A percentile compares a stretch with the other conserved stretches of the same genome.
Conservation (phyloP, 495 filamentous ascomycete genomes). For the Aspergillus egyptiacus region DNA sequence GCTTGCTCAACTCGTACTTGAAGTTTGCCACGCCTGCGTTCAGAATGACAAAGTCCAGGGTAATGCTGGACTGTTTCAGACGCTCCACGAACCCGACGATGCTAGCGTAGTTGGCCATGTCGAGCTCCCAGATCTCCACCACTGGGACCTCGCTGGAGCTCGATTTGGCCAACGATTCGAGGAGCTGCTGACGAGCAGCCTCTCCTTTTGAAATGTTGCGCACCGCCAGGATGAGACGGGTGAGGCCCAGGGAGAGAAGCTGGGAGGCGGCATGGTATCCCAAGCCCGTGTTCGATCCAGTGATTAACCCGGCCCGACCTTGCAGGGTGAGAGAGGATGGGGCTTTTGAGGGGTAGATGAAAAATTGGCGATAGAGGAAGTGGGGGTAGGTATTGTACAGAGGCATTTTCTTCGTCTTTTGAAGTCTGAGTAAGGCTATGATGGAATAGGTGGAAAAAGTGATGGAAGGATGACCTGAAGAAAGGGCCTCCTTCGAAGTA, state of each 20-base stretch:
- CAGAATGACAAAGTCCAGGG: slow-evolving; percentile 21
- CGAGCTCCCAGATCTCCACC: slow-evolving; percentile 29
- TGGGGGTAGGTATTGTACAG: slow-evolving; percentile 17
- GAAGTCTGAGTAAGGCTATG: no score
- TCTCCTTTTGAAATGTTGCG: slow-evolving; percentile 37
- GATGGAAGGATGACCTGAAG: no score
- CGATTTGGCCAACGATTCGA: background rate
- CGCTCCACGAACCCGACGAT: slow-evolving; percentile 21
- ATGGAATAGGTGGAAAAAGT: no score
- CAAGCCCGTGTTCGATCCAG: slow-evolving; percentile 39
- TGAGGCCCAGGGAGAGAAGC: slow-evolving; percentile 31
- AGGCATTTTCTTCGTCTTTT: slow-evolving; percentile 2
- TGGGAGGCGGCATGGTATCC: slow-evolving; percentile 34
- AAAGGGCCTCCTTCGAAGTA: no score
- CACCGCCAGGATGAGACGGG: slow-evolving; percentile 43
- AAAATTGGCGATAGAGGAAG: slow-evolving; percentile 19
- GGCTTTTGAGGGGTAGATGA: slow-evolving; percentile 26
- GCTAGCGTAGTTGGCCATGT: slow-evolving; percentile 24
- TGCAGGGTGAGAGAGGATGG: slow-evolving; percentile 18
- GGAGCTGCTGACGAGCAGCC: slow-evolving; percentile 1
- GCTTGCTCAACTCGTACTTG: slow-evolving; percentile 19
- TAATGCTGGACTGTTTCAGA: slow-evolving; percentile 9
- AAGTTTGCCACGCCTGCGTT: slow-evolving; percentile 27
- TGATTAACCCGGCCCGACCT: slow-evolving; percentile 37
- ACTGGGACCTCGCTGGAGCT: slow-evolving; percentile 8